Evolutionary conservation across 163 green algal species (phyloP), one percentile per base, ranked within the genome.

Genomic region (Scenedesmus sp.): DNA sequence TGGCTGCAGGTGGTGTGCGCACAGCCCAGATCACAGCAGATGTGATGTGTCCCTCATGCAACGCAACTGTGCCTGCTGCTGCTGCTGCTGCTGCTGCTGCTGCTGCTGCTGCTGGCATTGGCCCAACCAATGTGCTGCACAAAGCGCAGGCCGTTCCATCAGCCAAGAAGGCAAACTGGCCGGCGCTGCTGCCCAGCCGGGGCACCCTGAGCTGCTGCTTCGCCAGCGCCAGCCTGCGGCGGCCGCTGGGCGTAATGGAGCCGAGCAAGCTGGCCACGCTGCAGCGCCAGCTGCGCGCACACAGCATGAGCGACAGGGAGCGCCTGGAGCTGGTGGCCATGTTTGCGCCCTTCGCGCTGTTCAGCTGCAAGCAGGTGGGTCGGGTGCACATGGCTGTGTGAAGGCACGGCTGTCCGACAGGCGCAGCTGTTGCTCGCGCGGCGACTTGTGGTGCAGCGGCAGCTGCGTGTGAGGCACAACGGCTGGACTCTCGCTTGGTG

Each of bases 261-360:
- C 35, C 26, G 24, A 90, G 90, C 79, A 95, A 95, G 87, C 92
- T 97, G n/a, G 72, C 89, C 16, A 90, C 90, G 15, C 84, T 97
- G 85, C 81, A 89, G 12, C 65, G 68, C n/a, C 95, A 97, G 91
- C 92, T 96, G 40, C 76, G 70, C 4, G 56, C 49, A 2, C 79
- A 37, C 1, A 83, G 83, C 56, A 96, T 96, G 93, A 90, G 85
- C 33, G 95, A 97, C 90, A 91, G 91, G 24, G 95, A 97, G 82
- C 93, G 94, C 80, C 89, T 96, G 33, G 86, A 88, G 30, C 92
- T 97, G 86, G 94, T 97, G 49, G 81, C 93, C 78, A 94, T 94
- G 68, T 93, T 96, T 80, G 92, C 94, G 1, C 94, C 95, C 35
- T 96, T 95, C 92, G 93, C 93, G 30, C 94, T 94, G 53, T 90